phyloP scores from a whole-genome alignment of 768 basidiomycete genomes.

The Hygrocybe punicea region DNA sequence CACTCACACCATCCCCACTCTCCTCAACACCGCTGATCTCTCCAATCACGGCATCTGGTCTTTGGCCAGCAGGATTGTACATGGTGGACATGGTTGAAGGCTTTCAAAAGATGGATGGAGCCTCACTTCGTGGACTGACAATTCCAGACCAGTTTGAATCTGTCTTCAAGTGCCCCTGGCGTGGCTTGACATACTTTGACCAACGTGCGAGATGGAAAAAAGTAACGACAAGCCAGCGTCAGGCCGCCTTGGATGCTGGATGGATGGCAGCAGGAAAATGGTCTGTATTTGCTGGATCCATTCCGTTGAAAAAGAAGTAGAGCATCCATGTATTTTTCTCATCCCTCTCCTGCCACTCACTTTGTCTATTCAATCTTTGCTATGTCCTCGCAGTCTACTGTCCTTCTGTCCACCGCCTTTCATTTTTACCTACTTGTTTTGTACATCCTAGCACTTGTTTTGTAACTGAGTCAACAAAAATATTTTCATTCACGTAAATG shows the following conservation, averaged over 20 bases:
- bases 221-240: not conserved
- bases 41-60: conserved; percentile 6
- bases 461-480: not conserved
- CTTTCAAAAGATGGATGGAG: conserved; percentile 12
- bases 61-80: conserved; percentile 19
- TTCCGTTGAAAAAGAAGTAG: not conserved
- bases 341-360: no score
- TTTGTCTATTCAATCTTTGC: no score
- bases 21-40: not conserved
- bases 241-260: not conserved
- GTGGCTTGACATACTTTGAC: not conserved
- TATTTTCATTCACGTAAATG: not conserved
- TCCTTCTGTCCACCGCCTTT: no score
- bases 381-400: no score
- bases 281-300: not conserved
- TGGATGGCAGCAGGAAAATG: not conserved
- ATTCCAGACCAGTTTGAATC: not conserved
- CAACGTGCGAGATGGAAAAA: not conserved
- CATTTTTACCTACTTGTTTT: not conserved
- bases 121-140: not conserved
- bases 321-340: not conserved
- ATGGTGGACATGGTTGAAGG: conserved; percentile 17
- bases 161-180: not conserved
- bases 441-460: not conserved
- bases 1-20: conserved; percentile 46